Evolutionary conservation across 179 eudicot species (phyloP), one percentile per base, ranked within the genome.

Genomic region (Vitellaria paradoxa): DNA sequence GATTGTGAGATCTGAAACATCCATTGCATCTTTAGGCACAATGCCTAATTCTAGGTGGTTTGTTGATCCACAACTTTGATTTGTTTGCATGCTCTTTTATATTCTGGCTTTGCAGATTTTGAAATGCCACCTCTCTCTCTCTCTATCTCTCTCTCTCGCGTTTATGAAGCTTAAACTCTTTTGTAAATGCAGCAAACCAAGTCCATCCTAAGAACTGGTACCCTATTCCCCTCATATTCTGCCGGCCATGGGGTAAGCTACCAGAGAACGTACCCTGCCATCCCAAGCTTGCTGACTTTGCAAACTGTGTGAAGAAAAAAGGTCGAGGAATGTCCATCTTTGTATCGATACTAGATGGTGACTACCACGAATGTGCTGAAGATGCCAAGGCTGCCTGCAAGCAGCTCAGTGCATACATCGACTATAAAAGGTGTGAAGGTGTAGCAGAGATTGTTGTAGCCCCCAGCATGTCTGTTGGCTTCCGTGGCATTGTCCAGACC

Each of bases 141-240:
- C 55, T 66, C 10, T 13, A 8, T 17, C 21, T 0, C 14, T 60
- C n/a, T 73, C 24, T 40, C 30, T 17, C 9, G 40, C 42, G 62
- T 77, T 59, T 52, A 13, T 70, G 42, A 74, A 6, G 45, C 26
- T 75, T 8, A 65, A 60, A 7, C 30, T 68, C n/a, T 18, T 67
- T 59, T 37, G 30, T 42, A 3, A 65, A 79, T 85, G 81, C 93
- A 96, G 99, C 99, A 75, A 93, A 83, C 85, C 93, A 93, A 76
- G 99, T 96, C 79, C 99, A 96, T 78, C 96, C 99, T 10, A 96
- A 96, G 86, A 96, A 96, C 75, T 96, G 99, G 99, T 96, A 96
- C 62, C 99, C 99, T 15, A 96, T 96, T 64, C 99, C 99, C 15
- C 91, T 96, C 57, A 82, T 96, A 72, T 96, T 96, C 87, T 96